phyloP scores from a whole-genome alignment of 164 flowering plant genomes.

The Vitis rupestris region DNA sequence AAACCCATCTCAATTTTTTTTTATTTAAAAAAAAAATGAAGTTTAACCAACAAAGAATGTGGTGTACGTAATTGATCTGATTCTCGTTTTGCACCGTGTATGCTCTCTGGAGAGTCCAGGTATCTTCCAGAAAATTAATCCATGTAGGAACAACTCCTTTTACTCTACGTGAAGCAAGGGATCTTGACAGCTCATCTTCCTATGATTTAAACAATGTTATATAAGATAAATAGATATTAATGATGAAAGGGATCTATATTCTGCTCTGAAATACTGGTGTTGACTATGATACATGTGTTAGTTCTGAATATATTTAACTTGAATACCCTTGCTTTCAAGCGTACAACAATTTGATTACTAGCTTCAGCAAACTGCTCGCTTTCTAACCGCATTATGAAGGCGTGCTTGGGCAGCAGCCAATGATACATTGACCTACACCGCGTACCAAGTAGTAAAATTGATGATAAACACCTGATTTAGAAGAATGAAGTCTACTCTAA shows the following conservation, averaged over 20 bases:
- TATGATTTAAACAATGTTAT: slow-evolving; percentile 14
- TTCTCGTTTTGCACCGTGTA: slow-evolving; percentile 33
- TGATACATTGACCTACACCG: slow-evolving; percentile 57
- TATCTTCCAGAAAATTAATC: slow-evolving; percentile 48
- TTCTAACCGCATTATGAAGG: slow-evolving; percentile 79
- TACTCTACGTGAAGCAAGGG: slow-evolving; percentile 36
- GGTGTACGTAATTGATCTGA: slow-evolving; percentile 39
- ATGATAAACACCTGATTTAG: too few relatives aligned
- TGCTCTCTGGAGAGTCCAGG: slow-evolving; percentile 45
- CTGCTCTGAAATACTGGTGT: too few relatives aligned
- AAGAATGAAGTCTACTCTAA: too few relatives aligned
- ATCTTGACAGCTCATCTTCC: slow-evolving; percentile 61
- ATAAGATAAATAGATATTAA: neutral
- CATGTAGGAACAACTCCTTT: slow-evolving; percentile 53
- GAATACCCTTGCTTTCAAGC: slow-evolving; percentile 69
- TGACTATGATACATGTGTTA: neutral
- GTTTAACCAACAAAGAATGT: neutral
- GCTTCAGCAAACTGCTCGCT: slow-evolving; percentile 88
- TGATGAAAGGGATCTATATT: neutral
- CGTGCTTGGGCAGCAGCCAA: slow-evolving; percentile 63
- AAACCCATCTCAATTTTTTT: too few relatives aligned
- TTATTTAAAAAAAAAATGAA: too few relatives aligned
- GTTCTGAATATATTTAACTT: neutral
- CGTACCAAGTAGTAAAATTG: neutral
- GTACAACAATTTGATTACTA: slow-evolving; percentile 66